These are phyloP conservation scores for Acacia acuminata DNA, from an alignment of 306 rosid genomes.

Conservation along the genomic window DNA sequence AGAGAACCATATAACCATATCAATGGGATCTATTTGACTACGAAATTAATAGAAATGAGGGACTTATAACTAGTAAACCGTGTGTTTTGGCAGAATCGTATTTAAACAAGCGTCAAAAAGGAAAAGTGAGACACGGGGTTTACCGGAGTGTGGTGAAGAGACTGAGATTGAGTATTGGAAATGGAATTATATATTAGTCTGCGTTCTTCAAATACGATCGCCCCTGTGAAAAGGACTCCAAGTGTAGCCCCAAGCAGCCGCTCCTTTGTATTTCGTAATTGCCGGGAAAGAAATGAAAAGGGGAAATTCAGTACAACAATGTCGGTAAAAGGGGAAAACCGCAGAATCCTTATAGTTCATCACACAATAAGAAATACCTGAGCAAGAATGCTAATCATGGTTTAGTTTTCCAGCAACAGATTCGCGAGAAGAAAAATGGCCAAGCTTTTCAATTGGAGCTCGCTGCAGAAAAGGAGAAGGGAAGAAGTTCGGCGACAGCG, in stretches of 20 bases:
- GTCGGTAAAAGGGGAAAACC: neutral
- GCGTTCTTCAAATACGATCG: slow-evolving; percentile 60
- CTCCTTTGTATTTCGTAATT: slow-evolving; percentile 44
- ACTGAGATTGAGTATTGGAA: slow-evolving; percentile 43
- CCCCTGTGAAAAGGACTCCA: slow-evolving; percentile 66
- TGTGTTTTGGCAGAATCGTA: neutral
- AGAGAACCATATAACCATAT: neutral
- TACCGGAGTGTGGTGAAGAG: slow-evolving; percentile 46
- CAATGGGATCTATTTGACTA: neutral
- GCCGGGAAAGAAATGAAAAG: neutral
- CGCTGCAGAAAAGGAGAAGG: neutral
- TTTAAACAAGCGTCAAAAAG: neutral
- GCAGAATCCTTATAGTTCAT: neutral
- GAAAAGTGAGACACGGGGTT: neutral
- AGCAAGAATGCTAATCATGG: slow-evolving; percentile 78
- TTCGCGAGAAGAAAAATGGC: neutral
- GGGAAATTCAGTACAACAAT: neutral
- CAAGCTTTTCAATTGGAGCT: neutral
- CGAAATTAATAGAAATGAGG: neutral
- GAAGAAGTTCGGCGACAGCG: too few species aligned
- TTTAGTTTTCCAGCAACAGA: slow-evolving; percentile 9
- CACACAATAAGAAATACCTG: slow-evolving; percentile 47
- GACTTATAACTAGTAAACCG: neutral
- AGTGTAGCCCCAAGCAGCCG: slow-evolving; percentile 67
- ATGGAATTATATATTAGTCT: slow-evolving; percentile 63